Percentiles rank a stretch among this genome's conserved stretches.
Conservation (phyloP, 73 alveolate species). For the Paramecium pentaurelia region DNA sequence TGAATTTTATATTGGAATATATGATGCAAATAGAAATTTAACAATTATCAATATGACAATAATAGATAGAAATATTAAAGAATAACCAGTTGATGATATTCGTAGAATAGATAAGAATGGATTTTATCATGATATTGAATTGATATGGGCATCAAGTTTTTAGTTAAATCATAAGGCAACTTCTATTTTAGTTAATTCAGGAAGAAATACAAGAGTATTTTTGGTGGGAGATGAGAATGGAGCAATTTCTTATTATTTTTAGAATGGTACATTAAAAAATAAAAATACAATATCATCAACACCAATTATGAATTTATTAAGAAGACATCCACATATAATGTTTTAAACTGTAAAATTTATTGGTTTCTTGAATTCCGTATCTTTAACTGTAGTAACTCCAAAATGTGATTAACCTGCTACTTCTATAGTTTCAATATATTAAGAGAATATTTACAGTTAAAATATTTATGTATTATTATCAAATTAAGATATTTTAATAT, state of each 20-base stretch:
- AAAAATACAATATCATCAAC: background rate
- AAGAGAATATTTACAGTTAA: background rate
- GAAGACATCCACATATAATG: constrained; percentile 1
- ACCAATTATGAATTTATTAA: background rate
- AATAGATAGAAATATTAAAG: background rate
- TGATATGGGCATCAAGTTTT: background rate
- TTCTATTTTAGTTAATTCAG: background rate
- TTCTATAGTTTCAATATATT: background rate
- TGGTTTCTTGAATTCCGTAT: constrained; percentile 10
- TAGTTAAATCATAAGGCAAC: background rate
- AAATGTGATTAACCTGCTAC: background rate
- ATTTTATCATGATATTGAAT: background rate
- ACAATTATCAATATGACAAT: background rate
- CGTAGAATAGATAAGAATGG: background rate
- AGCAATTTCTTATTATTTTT: background rate
- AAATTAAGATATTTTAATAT: background rate
- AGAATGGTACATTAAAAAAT: constrained; percentile 18
- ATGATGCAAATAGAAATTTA: background rate
- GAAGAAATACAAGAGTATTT: constrained; percentile 13
- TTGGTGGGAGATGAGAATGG: constrained; percentile 38
- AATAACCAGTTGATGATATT: background rate
- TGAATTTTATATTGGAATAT: constrained; percentile 24
- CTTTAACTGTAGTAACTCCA: background rate
- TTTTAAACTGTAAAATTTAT: background rate
- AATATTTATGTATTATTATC: background rate